Conservation (phyloP, 2,329 filamentous ascomycete genomes). For the Didymella segeticola region DNA sequence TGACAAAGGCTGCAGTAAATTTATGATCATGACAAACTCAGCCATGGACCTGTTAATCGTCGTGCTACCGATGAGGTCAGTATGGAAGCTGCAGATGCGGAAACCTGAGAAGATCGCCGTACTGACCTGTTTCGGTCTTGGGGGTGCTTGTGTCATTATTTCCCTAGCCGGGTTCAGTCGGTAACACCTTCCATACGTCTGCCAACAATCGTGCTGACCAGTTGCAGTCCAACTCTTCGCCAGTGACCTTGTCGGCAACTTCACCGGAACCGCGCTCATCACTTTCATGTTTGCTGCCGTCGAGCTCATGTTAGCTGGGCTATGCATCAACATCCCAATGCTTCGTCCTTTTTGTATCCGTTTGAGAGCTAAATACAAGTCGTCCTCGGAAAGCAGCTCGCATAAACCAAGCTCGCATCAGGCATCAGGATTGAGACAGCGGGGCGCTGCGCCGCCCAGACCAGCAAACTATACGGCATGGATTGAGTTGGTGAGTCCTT, state of each 20-base stretch:
- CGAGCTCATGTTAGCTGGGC: constrained; percentile 31
- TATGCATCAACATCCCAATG: constrained; percentile 35
- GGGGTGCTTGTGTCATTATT: constrained; percentile 27
- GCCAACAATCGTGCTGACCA: neutral
- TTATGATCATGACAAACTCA: constrained; percentile 27
- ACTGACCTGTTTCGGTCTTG: constrained; percentile 28
- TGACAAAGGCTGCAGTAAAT: constrained; percentile 4
- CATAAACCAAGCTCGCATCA: constrained; percentile 3
- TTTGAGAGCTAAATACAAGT: constrained; percentile 28
- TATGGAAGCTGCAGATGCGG: constrained; percentile 32
- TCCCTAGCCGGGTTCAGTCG: constrained; percentile 28
- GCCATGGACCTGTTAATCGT: constrained; percentile 28
- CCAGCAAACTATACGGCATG: constrained; percentile 27
- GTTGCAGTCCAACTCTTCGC: constrained; percentile 18
- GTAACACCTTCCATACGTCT: neutral
- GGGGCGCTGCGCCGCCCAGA: constrained; percentile 7
- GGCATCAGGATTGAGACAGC: constrained; percentile 9
- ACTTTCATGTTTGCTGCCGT: constrained; percentile 33
- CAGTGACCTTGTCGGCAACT: constrained; percentile 27
- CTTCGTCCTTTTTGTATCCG: constrained; percentile 31
- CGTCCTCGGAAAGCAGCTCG: neutral
- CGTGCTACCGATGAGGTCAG: constrained; percentile 20
- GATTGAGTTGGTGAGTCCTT: constrained; percentile 29
- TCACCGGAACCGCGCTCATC: constrained; percentile 30
- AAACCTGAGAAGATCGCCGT: constrained; percentile 34